Evolutionary conservation across 2,329 filamentous ascomycete genomes (phyloP), one percentile per base, ranked within the genome.

Genomic region (Helminthosporium solani): DNA sequence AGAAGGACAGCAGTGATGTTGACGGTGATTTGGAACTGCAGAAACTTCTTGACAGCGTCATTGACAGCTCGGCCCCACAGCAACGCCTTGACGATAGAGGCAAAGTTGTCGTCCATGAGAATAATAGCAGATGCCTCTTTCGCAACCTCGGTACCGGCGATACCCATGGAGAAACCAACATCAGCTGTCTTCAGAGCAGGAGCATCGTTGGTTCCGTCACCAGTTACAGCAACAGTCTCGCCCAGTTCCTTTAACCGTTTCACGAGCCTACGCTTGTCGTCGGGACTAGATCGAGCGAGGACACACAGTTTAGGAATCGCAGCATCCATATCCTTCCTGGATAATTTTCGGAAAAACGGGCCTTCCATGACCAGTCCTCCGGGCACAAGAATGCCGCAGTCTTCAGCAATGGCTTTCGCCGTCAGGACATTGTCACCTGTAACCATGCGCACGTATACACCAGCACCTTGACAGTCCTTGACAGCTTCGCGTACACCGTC

Each of bases 1-100:
- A 96, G 78, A 15, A 87, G 70, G 36, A 96, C 90, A 30, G 91
- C 91, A 2, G 91, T 96, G 54, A 96, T 84, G 76, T 96, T 96
- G 73, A 96, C 91, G 0, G 86, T 89, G 52, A 90, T 80, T 74
- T 90, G 86, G 18, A 84, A 84, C 77, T 78, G 44, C 38, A 73
- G 44, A 50, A 73, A 73, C 49, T 73, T 73, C 61, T 70, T 68
- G 33, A 72, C 70, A 30, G 70, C 70, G 33, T 73, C 70, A 49
- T 73, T 73, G 38, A 73, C 70, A 31, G 70, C 70, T 46, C 70
- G 69, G 40, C 88, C 88, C 88, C 88, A 92, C 57, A 87, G 85
- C 57, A 91, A 77, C 12, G 88, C 88, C 70, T 89, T 90, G 54
- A 92, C 85, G 50, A 91, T 92, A n/a, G 87, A 90, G 21, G 84